Percentiles rank a stretch among this genome's conserved stretches.
Evolutionary conservation across 2,329 filamentous ascomycete genomes (phyloP).

Genomic region (Curvularia sp.): DNA sequence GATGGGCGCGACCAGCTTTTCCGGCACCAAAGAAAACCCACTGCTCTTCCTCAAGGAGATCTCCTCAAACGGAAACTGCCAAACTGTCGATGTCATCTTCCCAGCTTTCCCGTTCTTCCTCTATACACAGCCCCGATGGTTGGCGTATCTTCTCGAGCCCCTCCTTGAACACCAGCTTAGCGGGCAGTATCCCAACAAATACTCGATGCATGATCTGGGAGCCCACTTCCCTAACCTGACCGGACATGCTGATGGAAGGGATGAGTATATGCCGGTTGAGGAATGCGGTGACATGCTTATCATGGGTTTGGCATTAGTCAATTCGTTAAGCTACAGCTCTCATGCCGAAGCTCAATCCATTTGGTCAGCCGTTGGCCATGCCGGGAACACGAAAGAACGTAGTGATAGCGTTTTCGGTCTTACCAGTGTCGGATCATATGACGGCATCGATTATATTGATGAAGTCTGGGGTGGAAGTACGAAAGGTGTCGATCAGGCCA

Average conservation of each 20-base stretch:
- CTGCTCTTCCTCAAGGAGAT: slow-evolving; percentile 86
- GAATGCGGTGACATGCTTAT: slow-evolving; percentile 85
- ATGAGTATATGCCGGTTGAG: slow-evolving; percentile 79
- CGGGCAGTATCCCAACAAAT: slow-evolving; percentile 83
- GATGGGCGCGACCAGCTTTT: slow-evolving; percentile 77
- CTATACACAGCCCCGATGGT: slow-evolving; percentile 82
- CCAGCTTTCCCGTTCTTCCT: slow-evolving; percentile 86
- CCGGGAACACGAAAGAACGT: slow-evolving; percentile 29
- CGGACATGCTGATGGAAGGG: slow-evolving; percentile 72
- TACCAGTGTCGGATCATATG: slow-evolving; percentile 55
- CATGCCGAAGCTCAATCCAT: slow-evolving; percentile 64
- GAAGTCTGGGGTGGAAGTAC: slow-evolving; percentile 63
- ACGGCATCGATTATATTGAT: slow-evolving; percentile 66
- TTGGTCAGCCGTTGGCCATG: slow-evolving; percentile 59
- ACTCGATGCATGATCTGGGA: slow-evolving; percentile 79
- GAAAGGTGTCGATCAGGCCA: slow-evolving; percentile 63
- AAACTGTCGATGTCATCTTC: slow-evolving; percentile 88
- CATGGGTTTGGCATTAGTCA: slow-evolving; percentile 79
- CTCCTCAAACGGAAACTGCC: slow-evolving; percentile 82
- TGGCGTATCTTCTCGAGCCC: slow-evolving; percentile 79
- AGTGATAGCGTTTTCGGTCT: slow-evolving; percentile 58
- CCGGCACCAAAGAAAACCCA: slow-evolving; percentile 72
- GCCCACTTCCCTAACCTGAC: slow-evolving; percentile 78
- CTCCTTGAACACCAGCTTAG: slow-evolving; percentile 82
- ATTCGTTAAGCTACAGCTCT: slow-evolving; percentile 71